These are phyloP conservation scores for Mychonastes homosphaera DNA, from an alignment of 139 green algal genomes.

Conservation along the genomic window DNA sequence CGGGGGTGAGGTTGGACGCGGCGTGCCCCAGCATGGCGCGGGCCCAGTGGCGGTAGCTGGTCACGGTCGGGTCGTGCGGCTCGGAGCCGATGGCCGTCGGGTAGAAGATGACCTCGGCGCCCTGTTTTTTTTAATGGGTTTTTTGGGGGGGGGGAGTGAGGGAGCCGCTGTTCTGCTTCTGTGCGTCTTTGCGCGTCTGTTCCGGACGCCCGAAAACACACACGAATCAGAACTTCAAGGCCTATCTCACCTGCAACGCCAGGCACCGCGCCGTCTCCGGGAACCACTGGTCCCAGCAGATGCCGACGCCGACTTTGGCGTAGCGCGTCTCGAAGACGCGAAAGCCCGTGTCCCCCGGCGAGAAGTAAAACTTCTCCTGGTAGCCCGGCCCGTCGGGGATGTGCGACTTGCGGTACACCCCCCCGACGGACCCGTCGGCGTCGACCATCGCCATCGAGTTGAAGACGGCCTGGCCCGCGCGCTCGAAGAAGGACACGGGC, in stretches of 20 bases:
- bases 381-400: slow-evolving; percentile 64
- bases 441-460: slow-evolving; percentile 57
- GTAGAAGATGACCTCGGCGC: slow-evolving; percentile 57
- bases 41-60: slow-evolving; percentile 52
- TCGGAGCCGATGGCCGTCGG: slow-evolving; percentile 62
- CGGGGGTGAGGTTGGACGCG: slow-evolving; percentile 43
- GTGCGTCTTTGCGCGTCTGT: not conserved
- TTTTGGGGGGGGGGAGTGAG: not conserved
- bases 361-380: slow-evolving; percentile 72
- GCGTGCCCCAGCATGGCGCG: slow-evolving; percentile 54
- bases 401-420: slow-evolving; percentile 61
- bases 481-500: slow-evolving; percentile 58
- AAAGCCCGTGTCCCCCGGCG: slow-evolving; percentile 62
- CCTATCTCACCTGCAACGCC: slow-evolving; percentile 51
- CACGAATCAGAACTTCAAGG: too few species aligned
- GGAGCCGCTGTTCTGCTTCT: too few species aligned
- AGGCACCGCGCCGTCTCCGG: slow-evolving; percentile 46
- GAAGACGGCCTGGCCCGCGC: slow-evolving; percentile 43
- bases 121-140: too few species aligned
- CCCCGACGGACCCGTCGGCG: slow-evolving; percentile 40
- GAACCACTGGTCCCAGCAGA: slow-evolving; percentile 78
- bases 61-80: slow-evolving; percentile 34
- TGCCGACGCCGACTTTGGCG: slow-evolving; percentile 39
- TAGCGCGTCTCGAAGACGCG: slow-evolving; percentile 43
- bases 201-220: not conserved